Base-by-base conservation (phyloP, 1,139 yeast genomes). In the Chernovozyma sophiae-reginae region DNA sequence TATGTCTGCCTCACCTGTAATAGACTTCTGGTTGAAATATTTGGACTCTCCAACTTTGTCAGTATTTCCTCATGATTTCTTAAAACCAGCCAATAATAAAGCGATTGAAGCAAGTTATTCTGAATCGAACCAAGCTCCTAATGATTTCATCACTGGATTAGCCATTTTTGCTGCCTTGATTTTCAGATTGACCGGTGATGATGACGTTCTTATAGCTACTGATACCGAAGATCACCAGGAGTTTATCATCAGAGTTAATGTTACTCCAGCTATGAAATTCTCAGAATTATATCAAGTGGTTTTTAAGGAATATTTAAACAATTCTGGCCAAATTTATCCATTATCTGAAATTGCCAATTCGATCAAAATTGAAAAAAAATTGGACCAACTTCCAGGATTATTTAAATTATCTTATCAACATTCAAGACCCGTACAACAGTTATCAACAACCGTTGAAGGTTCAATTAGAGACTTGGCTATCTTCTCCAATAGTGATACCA, bases 181-280 rank as follows among this genome's bases (percentile, higher is more conserved):
- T 28, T 82, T 76, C 60, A 74, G 97, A 55, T 68, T 86, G 38
- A 84, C 97, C 4, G 97, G 97, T 20, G 97, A 92, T 55, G 97
- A 89, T 46, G 97, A 92, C 52, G 80, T 92, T 37, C 81, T 85
- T n/a, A 64, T 92, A 43, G 87, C 95, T 20, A 78, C 94, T 1
- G 80, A 79, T 42, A 59, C 70, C 13, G 55, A 61, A 31, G 37
- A 53, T 55, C 22, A 56, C 59, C 13, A 20, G 42, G 81, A 67
- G 44, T 77, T 79, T 46, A 79, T 86, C 20, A 57, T 86, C 31
- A 71, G 96, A 51, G 65, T 84, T 36, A 66, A 65, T 26, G 64
- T 87, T 43, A 68, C 75, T 37, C 77, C 85, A 27, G 60, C 65
- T 11, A 52, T 67, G 50, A 59, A 80, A 0, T 85, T 89, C 48